phyloP scores from a whole-genome alignment of 2,329 filamentous ascomycete genomes.

The Iodosphaeria phyllophila region DNA sequence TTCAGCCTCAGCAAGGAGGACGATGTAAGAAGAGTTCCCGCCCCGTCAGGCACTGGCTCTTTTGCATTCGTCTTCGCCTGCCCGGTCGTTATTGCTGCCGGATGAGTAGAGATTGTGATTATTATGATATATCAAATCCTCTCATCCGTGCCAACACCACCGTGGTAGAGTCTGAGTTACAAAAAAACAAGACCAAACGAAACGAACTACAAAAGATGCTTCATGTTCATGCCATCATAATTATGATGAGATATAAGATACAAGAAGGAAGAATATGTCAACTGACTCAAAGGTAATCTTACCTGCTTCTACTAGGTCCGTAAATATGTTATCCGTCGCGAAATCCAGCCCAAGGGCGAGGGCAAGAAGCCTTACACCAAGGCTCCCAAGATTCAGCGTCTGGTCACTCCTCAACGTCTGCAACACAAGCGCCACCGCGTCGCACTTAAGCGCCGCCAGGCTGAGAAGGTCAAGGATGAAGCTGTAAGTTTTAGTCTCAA shows the following conservation, averaged over 20 bases:
- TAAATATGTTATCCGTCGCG: slow-evolving; percentile 99
- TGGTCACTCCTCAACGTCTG: slow-evolving; percentile 97
- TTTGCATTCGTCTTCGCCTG: slow-evolving; percentile 65
- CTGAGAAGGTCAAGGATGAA: slow-evolving; percentile 97
- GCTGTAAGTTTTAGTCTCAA: slow-evolving; percentile 48
- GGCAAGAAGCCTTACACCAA: slow-evolving; percentile 98
- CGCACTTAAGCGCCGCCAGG: slow-evolving; percentile 93
- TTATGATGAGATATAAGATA: background rate
- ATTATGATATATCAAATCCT: too few species aligned
- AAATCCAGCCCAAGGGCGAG: slow-evolving; percentile 93
- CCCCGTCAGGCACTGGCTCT: too few species aligned
- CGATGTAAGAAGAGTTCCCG: slow-evolving; percentile 62
- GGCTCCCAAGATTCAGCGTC: slow-evolving; percentile 98
- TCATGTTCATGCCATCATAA: too few species aligned
- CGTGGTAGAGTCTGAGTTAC: slow-evolving; percentile 18
- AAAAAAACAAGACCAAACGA: slow-evolving; percentile 4
- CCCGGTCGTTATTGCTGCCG: slow-evolving; percentile 28
- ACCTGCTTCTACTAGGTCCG: too few species aligned
- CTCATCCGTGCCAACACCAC: slow-evolving; percentile 25
- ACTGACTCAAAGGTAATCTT: slow-evolving; percentile 1
- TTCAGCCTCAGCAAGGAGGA: slow-evolving; percentile 99
- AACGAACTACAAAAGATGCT: too few species aligned
- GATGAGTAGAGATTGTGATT: slow-evolving; percentile 20
- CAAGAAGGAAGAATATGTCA: slow-evolving; percentile 1
- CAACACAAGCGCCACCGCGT: slow-evolving; percentile 99